A percentile compares a stretch with the other conserved stretches of the same genome.
These are phyloP conservation scores for Lyophyllum shimeji DNA, from an alignment of 768 basidiomycete genomes.

Conservation along the genomic window DNA sequence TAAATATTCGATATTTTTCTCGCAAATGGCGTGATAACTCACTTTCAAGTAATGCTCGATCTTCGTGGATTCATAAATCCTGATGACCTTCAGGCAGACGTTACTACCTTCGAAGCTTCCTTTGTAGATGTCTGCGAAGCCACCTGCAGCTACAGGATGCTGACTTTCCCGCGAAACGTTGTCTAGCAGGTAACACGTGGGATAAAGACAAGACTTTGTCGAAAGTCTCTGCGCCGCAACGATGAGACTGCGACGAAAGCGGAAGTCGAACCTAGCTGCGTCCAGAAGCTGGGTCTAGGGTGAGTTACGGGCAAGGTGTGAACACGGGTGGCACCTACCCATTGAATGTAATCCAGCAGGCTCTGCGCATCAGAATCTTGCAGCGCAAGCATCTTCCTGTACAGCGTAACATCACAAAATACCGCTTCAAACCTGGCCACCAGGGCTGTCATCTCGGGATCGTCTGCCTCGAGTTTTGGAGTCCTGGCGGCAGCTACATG, in stretches of 20 bases:
- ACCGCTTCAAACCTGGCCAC: background rate
- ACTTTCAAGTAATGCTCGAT: background rate
- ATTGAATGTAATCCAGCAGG: background rate
- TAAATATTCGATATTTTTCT: background rate
- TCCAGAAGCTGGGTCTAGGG: background rate
- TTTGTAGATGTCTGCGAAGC: slow-evolving; percentile 3
- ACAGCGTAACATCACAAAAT: background rate
- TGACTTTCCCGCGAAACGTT: background rate
- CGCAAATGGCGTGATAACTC: background rate
- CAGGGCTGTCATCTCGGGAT: too few species aligned
- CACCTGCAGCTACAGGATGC: background rate
- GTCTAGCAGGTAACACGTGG: background rate
- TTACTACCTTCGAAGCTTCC: background rate
- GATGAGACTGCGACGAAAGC: background rate
- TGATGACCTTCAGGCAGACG: slow-evolving; percentile 1
- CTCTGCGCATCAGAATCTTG: background rate
- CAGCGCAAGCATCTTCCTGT: background rate
- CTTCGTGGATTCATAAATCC: background rate
- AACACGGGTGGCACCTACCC: background rate
- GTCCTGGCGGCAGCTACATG: too few species aligned
- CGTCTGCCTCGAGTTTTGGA: too few species aligned
- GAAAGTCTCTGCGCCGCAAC: background rate
- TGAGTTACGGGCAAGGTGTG: background rate
- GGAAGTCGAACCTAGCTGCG: background rate
- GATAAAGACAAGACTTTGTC: background rate